phyloP scores from a whole-genome alignment of 768 basidiomycete genomes.

The Austroboletus eburneus region DNA sequence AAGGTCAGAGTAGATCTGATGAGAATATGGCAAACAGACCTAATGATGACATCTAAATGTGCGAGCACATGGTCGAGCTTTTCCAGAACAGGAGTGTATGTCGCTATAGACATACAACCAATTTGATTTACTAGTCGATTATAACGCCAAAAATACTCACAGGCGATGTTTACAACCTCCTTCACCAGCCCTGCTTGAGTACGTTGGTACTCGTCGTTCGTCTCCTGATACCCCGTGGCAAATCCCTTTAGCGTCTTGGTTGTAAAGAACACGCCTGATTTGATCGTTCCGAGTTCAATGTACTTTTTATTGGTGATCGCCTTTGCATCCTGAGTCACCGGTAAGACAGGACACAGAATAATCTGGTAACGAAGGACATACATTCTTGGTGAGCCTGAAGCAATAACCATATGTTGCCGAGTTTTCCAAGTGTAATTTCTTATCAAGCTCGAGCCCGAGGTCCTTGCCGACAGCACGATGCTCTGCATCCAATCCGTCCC shows the following conservation, averaged over 20 bases:
- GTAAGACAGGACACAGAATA: neutral
- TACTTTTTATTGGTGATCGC: conserved; percentile 63
- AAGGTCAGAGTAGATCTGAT: neutral
- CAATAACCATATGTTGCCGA: conserved; percentile 87
- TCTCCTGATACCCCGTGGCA: conserved; percentile 68
- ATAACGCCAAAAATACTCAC: conserved; percentile 40
- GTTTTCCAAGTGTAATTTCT: conserved; percentile 95
- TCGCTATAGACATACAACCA: conserved; percentile 54
- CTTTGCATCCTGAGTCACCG: conserved; percentile 66
- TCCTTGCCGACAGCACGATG: conserved; percentile 67
- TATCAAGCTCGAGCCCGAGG: conserved; percentile 80
- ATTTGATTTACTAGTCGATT: neutral
- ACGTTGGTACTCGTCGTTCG: conserved; percentile 63
- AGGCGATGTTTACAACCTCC: conserved; percentile 89
- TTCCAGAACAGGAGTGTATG: conserved; percentile 88
- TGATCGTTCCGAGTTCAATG: conserved; percentile 79
- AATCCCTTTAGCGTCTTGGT: conserved; percentile 69
- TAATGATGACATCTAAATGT: conserved; percentile 85
- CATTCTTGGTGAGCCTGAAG: conserved; percentile 88
- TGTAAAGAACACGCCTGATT: conserved; percentile 86
- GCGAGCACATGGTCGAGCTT: conserved; percentile 79
- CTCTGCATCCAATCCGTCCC: conserved; percentile 81
- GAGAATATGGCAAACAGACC: conserved; percentile 41
- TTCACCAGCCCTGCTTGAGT: conserved; percentile 83
- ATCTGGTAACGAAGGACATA: conserved; percentile 32